A percentile compares a stretch with the other conserved stretches of the same genome.
phyloP scores from a whole-genome alignment of 2,329 filamentous ascomycete genomes.

The Scopulariopsis brevicaulis region DNA sequence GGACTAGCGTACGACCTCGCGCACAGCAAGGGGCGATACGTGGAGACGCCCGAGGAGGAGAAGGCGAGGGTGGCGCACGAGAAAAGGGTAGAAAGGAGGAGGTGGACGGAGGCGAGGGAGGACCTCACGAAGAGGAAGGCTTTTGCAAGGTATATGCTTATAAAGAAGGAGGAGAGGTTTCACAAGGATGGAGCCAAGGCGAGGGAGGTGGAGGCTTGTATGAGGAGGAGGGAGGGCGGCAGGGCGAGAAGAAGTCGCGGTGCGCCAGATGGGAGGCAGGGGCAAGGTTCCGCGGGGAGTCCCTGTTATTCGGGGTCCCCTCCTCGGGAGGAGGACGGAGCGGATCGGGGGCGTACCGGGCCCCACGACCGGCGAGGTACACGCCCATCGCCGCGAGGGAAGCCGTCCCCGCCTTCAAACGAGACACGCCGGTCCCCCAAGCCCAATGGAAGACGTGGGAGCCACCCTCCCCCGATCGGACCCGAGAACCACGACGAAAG shows the following conservation, averaged over 20 bases:
- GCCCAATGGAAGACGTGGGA: not conserved
- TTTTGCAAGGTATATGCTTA: not conserved
- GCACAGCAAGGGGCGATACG: conserved; percentile 49
- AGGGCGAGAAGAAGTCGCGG: conserved; percentile 12
- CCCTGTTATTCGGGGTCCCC: not conserved
- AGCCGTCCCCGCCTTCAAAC: not conserved
- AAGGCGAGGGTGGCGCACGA: conserved; percentile 31
- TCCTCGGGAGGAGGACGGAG: not conserved
- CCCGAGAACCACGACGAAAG: not conserved
- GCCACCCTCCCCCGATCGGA: not conserved
- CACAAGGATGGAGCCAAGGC: not conserved
- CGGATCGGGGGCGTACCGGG: not conserved
- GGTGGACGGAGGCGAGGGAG: conserved; percentile 13
- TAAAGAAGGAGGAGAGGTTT: not conserved
- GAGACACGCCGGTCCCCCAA: not conserved
- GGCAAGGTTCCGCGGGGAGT: not conserved
- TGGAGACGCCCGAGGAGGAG: conserved; percentile 36
- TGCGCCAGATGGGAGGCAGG: conserved; percentile 10
- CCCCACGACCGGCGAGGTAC: not conserved
- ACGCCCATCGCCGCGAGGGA: too few species aligned
- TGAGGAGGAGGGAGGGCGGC: conserved; percentile 9
- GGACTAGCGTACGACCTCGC: conserved; percentile 61
- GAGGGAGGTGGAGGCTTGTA: not conserved
- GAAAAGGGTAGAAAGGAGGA: conserved; percentile 24
- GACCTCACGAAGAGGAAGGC: not conserved